phyloP scores from a whole-genome alignment of 805 yeast genomes.

The Hanseniaspora hatyaiensis region DNA sequence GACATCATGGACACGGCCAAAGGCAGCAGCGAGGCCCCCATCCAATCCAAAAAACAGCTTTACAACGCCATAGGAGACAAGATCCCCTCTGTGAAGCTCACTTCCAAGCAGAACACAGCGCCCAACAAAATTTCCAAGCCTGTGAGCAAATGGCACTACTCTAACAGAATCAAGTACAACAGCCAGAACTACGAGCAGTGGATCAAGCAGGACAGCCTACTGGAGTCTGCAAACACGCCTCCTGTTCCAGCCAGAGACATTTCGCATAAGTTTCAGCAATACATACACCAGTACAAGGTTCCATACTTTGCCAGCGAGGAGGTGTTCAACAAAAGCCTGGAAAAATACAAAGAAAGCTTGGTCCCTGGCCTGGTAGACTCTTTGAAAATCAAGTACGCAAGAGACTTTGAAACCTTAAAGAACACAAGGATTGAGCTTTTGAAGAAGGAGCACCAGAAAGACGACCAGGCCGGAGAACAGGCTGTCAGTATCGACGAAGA shows the following conservation, averaged over 20 bases:
- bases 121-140: slow-evolving; percentile 53
- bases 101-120: slow-evolving; percentile 47
- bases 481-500: slow-evolving; percentile 21
- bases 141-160: slow-evolving; percentile 27
- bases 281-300: slow-evolving; percentile 53
- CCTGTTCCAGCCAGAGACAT: slow-evolving; percentile 26
- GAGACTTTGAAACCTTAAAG: slow-evolving; percentile 15
- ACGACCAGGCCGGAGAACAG: slow-evolving; percentile 15
- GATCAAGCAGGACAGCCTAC: slow-evolving; percentile 62
- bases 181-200: slow-evolving; percentile 40
- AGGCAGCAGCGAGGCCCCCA: neutral
- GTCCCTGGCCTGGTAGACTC: neutral
- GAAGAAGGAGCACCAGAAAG: slow-evolving; percentile 19
- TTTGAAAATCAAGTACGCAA: neutral
- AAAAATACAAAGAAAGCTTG: slow-evolving; percentile 18
- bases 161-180: neutral
- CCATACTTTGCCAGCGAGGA: slow-evolving; percentile 59
- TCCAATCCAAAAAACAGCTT: slow-evolving; percentile 69
- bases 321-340: slow-evolving; percentile 29
- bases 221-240: slow-evolving; percentile 70
- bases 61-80: slow-evolving; percentile 82
- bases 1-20: slow-evolving; percentile 49
- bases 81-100: slow-evolving; percentile 67
- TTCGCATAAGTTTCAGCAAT: slow-evolving; percentile 57
- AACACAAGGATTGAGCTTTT: slow-evolving; percentile 11